Evolutionary conservation across 768 basidiomycete genomes (phyloP).

Genomic region (Collybia nuda): DNA sequence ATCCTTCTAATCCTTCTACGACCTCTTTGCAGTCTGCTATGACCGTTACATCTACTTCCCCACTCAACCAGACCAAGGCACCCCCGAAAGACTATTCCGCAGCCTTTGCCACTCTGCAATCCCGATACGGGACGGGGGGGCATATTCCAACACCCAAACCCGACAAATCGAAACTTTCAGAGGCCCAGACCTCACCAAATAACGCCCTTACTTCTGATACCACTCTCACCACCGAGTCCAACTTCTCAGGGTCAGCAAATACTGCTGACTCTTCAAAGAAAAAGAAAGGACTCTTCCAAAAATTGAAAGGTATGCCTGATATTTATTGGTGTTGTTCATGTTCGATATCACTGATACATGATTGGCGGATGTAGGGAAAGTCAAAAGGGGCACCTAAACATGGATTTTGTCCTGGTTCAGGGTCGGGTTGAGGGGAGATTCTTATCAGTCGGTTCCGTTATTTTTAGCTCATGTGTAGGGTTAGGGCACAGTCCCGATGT

Average conservation of each 20-base stretch:
- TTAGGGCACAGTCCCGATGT: neutral
- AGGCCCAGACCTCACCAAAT: conserved; percentile 13
- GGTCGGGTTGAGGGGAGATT: too few relatives aligned
- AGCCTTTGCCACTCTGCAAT: conserved; percentile 33
- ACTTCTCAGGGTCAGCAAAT: neutral
- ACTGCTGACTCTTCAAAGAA: neutral
- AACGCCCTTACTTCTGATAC: conserved; percentile 10
- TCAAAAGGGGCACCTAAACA: too few relatives aligned
- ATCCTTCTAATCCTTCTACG: conserved; percentile 10
- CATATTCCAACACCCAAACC: conserved; percentile 28
- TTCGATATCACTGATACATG: neutral
- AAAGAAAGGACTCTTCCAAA: conserved; percentile 7
- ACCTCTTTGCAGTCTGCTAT: conserved; percentile 19
- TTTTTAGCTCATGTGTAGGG: neutral
- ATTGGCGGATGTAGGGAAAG: too few relatives aligned
- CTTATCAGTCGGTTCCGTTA: too few relatives aligned
- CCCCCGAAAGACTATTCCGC: conserved; percentile 33
- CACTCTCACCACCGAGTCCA: neutral
- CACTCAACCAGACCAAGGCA: conserved; percentile 7
- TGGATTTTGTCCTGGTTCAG: too few relatives aligned
- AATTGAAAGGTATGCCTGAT: conserved; percentile 8
- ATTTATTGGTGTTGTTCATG: neutral
- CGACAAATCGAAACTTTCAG: conserved; percentile 6
- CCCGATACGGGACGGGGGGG: conserved; percentile 32
- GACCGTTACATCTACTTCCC: conserved; percentile 12